These are phyloP conservation scores for Rosellinia necatrix DNA, from an alignment of 2,329 filamentous ascomycete species.

Conservation along the genomic window DNA sequence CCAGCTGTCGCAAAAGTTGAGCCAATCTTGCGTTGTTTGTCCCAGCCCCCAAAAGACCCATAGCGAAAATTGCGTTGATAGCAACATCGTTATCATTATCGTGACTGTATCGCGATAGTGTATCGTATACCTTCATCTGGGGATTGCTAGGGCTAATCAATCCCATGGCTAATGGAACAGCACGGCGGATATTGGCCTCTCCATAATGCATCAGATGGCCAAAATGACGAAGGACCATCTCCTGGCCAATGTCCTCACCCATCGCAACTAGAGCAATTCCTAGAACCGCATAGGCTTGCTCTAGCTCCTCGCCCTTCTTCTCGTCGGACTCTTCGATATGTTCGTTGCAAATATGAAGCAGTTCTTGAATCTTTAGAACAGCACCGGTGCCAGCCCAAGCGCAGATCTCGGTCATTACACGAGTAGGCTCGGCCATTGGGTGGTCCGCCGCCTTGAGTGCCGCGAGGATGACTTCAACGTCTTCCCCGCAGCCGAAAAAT, in stretches of 20 bases:
- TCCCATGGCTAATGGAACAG: constrained; percentile 94
- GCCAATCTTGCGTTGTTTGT: constrained; percentile 98
- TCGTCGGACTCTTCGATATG: constrained; percentile 93
- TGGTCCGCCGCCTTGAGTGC: constrained; percentile 97
- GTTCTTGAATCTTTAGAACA: constrained; percentile 94
- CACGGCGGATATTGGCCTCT: constrained; percentile 94
- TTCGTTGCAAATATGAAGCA: constrained; percentile 97
- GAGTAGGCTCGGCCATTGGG: constrained; percentile 94
- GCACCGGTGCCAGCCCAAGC: constrained; percentile 98
- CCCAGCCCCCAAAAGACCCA: constrained; percentile 94
- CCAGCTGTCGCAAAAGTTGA: constrained; percentile 89
- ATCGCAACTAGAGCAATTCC: constrained; percentile 94
- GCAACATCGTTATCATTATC: constrained; percentile 98
- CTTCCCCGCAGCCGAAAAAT: constrained; percentile 96
- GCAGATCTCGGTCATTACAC: constrained; percentile 92
- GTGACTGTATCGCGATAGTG: constrained; percentile 94
- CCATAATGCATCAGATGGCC: constrained; percentile 99
- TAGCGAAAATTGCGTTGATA: constrained; percentile 98
- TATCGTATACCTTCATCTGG: constrained; percentile 99
- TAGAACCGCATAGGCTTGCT: constrained; percentile 94
- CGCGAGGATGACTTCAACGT: constrained; percentile 97
- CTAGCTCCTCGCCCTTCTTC: constrained; percentile 92
- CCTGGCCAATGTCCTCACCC: constrained; percentile 97
- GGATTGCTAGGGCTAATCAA: constrained; percentile 96
- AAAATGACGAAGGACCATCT: constrained; percentile 97